Conservation (phyloP, 768 basidiomycete species). For the Rhizopogon rudus region DNA sequence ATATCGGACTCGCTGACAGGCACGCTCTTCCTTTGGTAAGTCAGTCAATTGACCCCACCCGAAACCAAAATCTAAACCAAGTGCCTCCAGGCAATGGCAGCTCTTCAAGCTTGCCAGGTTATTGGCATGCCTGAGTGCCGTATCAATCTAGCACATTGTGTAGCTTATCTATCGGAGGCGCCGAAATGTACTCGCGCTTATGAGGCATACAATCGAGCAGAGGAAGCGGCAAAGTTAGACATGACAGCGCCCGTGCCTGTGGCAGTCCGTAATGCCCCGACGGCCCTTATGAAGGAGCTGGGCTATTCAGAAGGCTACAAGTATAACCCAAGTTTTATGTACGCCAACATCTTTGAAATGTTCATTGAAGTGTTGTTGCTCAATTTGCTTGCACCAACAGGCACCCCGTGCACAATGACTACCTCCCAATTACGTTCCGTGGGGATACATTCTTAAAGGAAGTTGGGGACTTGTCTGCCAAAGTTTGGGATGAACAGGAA, state of each 20-base stretch:
- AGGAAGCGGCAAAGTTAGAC: conserved; percentile 52
- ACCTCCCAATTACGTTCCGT: conserved; percentile 47
- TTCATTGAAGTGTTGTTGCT: neutral
- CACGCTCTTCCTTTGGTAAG: conserved; percentile 71
- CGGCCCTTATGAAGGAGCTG: conserved; percentile 60
- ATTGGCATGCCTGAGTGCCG: conserved; percentile 83
- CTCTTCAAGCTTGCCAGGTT: conserved; percentile 59
- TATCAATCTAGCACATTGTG: conserved; percentile 72
- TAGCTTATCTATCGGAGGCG: conserved; percentile 77
- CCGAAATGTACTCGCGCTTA: conserved; percentile 80
- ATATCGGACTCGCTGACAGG: conserved; percentile 76
- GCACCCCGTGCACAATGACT: conserved; percentile 64
- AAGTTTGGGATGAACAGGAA: conserved; percentile 57
- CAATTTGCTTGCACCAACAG: conserved; percentile 21
- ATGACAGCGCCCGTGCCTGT: conserved; percentile 60
- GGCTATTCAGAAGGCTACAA: conserved; percentile 62
- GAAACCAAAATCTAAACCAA: conserved; percentile 7
- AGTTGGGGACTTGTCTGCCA: conserved; percentile 38
- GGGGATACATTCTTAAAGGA: conserved; percentile 40
- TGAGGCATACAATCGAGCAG: conserved; percentile 69
- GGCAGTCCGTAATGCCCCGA: conserved; percentile 75
- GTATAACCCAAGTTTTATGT: conserved; percentile 59
- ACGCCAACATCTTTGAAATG: conserved; percentile 14
- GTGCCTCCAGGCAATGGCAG: conserved; percentile 47
- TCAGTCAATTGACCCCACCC: neutral